Evolutionary conservation across 176 grass and related monocot genomes (phyloP).

Genomic region (Rhynchospora breviuscula): DNA sequence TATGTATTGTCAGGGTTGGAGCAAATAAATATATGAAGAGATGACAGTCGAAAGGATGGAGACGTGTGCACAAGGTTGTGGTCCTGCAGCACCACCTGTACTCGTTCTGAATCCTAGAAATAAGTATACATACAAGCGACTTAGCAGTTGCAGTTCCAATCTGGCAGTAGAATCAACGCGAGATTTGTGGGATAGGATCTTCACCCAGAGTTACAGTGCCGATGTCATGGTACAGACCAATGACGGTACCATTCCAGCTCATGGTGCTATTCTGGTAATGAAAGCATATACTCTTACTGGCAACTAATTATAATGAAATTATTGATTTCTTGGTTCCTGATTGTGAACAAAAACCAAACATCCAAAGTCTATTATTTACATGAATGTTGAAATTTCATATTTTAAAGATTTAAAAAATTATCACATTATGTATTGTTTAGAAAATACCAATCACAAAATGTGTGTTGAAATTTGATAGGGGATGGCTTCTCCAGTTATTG

Average conservation of each 20-base stretch:
- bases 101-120: neutral
- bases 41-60: constrained; percentile 26
- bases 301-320: neutral
- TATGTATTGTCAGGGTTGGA: too few relatives aligned
- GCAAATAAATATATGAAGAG: neutral
- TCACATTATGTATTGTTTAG: neutral
- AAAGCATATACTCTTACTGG: neutral
- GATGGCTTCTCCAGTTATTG: constrained; percentile 37
- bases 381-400: too few relatives aligned
- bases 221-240: constrained; percentile 37
- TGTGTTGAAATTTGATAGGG: constrained; percentile 18
- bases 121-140: neutral
- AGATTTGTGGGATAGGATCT: constrained; percentile 32
- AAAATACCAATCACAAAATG: neutral
- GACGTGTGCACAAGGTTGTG: neutral
- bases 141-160: neutral
- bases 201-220: constrained; percentile 31
- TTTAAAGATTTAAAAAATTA: neutral
- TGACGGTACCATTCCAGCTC: constrained; percentile 23
- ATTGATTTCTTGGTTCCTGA: neutral
- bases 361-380: neutral
- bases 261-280: constrained; percentile 39
- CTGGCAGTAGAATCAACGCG: neutral
- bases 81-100: constrained; percentile 15
- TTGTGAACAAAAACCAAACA: neutral